Base-by-base conservation (phyloP, 805 yeast genomes). In the Lachancea meyersii region DNA sequence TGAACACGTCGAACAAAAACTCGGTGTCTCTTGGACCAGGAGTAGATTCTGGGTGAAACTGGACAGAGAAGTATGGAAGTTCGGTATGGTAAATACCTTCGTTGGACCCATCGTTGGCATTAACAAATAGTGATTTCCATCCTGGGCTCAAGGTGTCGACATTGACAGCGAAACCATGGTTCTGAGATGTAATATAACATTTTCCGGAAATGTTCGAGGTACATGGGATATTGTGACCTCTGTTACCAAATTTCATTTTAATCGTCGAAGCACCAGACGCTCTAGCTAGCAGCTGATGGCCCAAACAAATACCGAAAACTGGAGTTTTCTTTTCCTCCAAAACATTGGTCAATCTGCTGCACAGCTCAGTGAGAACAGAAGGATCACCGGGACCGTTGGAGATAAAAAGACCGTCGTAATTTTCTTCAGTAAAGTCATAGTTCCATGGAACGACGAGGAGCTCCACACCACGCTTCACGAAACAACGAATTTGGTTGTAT, bases 331-430 rank as follows among this genome's bases (percentile, higher is more conserved):
- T 83, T 28, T 76, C 73, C 34, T 72, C 71, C 45, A 91, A 62
- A 27, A 77, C 84, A 33, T 63, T 65, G 31, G 72, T 53, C 58
- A 93, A 69, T 53, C 75, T 79, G 31, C 68, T 72, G 27, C 83
- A 83, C 47, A 87, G 76, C 17, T 72, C 76, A 35, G 78, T 65
- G 79, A 93, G 75, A 45, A 85, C 86, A 34, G 93, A 77, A 45
- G 99, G 99, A 70, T 93, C 97, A 77, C 99, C 99, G 22, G 99
- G 99, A 72, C 99, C 99, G 68, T 93, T 93, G 43, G 97, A 89
- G 52, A 91, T 72, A 68, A 93, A 93, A 57, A 93, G 74, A 72
- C 98, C 99, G 65, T 93, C 98, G 63, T 83, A 93, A 49, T 79
- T 74, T 66, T 87, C 95, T 39, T 67, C 58, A 48, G 84, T 71